These are phyloP conservation scores for Paramecium sexaurelia DNA, from an alignment of 73 alveolate species.

Conservation along the genomic window DNA sequence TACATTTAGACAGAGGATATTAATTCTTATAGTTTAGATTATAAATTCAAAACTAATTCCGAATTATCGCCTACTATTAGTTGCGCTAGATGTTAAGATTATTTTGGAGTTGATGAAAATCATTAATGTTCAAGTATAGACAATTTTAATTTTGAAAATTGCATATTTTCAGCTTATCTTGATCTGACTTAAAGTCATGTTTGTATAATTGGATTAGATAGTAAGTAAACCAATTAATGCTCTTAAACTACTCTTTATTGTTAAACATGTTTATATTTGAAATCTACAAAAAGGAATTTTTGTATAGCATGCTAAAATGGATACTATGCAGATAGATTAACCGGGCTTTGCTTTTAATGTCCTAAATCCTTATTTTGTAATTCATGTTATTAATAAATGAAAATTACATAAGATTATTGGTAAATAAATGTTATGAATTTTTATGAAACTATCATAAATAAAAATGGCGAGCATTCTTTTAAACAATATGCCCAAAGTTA, in stretches of 20 bases:
- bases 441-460: neutral
- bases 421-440: neutral
- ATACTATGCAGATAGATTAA: neutral
- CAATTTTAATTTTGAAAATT: neutral
- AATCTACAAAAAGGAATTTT: neutral
- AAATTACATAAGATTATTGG: neutral
- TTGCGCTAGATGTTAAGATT: neutral
- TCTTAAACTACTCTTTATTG: neutral
- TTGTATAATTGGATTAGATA: neutral
- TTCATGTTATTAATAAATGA: neutral
- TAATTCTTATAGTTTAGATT: neutral
- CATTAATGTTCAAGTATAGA: neutral
- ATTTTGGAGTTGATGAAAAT: neutral
- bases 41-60: neutral
- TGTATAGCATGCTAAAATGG: neutral
- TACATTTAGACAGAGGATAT: neutral
- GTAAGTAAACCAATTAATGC: neutral
- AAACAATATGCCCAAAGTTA: neutral
- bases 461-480: neutral
- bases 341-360: neutral
- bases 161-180: neutral
- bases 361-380: neutral
- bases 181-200: neutral
- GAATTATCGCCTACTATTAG: neutral
- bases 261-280: neutral